Evolutionary conservation across 2,329 filamentous ascomycete genomes (phyloP).

Genomic region (Hymenoscyphus salicellus): DNA sequence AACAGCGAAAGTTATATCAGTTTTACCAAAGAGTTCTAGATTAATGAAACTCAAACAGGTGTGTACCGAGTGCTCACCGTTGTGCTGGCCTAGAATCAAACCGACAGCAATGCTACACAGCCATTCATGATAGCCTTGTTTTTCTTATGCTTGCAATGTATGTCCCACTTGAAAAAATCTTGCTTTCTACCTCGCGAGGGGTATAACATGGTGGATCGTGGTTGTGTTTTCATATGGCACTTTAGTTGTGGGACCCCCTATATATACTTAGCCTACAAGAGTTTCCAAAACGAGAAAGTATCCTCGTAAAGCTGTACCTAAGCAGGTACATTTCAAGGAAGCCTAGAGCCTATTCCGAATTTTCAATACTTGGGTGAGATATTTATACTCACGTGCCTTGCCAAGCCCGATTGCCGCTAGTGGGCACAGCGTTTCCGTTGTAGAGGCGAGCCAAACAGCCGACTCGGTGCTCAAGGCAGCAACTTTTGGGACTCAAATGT

Average conservation of each 20-base stretch:
- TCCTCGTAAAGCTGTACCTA: not conserved
- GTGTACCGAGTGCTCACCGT: not conserved
- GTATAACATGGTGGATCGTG: not conserved
- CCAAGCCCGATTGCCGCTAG: not conserved
- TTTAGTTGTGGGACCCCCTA: not conserved
- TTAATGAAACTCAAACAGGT: not conserved
- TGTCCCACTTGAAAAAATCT: not conserved
- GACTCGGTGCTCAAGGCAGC: constrained; percentile 24
- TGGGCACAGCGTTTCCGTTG: not conserved
- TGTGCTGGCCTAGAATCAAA: not conserved
- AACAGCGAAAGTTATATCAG: constrained; percentile 21
- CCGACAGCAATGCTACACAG: not conserved
- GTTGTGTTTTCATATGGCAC: not conserved
- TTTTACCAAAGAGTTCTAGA: constrained; percentile 1
- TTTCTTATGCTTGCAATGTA: not conserved
- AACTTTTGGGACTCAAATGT: constrained; percentile 19
- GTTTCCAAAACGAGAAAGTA: too few relatives aligned
- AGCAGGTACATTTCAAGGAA: not conserved
- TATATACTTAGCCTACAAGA: not conserved
- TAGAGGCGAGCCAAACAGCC: not conserved
- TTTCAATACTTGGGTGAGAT: not conserved
- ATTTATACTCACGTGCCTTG: not conserved
- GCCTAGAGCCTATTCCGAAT: constrained; percentile 1
- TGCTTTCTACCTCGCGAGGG: not conserved
- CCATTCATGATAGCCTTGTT: not conserved